Evolutionary conservation across 768 basidiomycete species (phyloP).

Genomic region (Leccinum subtestaceum): DNA sequence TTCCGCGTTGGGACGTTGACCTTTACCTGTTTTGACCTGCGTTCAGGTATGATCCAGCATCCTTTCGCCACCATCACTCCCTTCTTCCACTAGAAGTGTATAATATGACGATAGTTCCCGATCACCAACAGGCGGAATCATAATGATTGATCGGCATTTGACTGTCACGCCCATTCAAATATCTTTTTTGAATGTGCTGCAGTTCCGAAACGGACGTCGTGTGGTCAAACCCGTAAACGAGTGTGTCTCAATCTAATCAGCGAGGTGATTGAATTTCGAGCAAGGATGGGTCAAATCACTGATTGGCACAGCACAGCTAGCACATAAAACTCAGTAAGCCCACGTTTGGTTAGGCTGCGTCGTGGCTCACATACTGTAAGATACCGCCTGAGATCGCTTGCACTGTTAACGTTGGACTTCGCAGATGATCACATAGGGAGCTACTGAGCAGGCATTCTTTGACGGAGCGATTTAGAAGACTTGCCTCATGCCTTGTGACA

Average conservation of each 20-base stretch:
- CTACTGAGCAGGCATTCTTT: background rate
- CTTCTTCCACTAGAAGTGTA: background rate
- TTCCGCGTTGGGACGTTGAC: background rate
- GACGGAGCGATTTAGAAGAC: background rate
- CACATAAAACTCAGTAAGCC: background rate
- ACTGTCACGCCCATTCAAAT: background rate
- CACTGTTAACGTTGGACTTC: background rate
- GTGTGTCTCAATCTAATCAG: background rate
- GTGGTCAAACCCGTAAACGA: background rate
- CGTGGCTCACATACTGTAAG: background rate
- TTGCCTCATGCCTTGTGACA: background rate
- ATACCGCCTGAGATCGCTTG: background rate
- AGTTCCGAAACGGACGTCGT: background rate
- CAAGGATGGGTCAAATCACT: background rate
- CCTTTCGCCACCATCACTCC: background rate
- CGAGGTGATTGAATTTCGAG: too few species aligned
- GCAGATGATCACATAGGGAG: background rate
- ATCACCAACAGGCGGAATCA: background rate
- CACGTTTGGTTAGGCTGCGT: background rate
- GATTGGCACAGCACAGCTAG: background rate
- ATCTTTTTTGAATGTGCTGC: background rate
- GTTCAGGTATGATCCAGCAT: background rate
- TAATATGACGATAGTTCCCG: background rate
- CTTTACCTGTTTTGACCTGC: background rate
- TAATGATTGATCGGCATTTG: background rate